Conservation (phyloP, 2,329 filamentous ascomycete species). For the Hymenoscyphus infarciens region DNA sequence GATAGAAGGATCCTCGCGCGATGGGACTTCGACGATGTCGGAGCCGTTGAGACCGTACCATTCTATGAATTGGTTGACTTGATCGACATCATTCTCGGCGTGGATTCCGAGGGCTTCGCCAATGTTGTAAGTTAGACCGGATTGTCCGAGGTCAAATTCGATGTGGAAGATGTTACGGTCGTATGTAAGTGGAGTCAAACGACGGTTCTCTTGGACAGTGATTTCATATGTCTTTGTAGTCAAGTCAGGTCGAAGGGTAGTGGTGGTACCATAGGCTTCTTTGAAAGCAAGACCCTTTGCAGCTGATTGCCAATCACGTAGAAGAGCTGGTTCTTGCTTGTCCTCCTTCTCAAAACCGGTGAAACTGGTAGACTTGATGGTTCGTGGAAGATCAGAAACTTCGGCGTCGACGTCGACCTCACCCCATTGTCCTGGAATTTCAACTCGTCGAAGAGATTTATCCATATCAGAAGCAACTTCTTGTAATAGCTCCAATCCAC, state of each 20-base stretch:
- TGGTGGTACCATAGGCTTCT: slow-evolving; percentile 79
- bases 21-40: slow-evolving; percentile 86
- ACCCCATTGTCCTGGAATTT: slow-evolving; percentile 77
- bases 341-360: slow-evolving; percentile 74
- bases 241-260: slow-evolving; percentile 77
- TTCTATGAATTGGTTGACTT: slow-evolving; percentile 81
- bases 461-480: slow-evolving; percentile 66
- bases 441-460: slow-evolving; percentile 66
- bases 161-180: slow-evolving; percentile 99
- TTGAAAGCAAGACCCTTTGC: slow-evolving; percentile 91
- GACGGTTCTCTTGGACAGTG: slow-evolving; percentile 90
- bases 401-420: slow-evolving; percentile 60
- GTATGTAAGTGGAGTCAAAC: slow-evolving; percentile 82
- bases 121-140: slow-evolving; percentile 92
- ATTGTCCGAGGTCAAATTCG: slow-evolving; percentile 90
- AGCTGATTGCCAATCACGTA: slow-evolving; percentile 76
- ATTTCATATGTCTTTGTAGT: slow-evolving; percentile 82
- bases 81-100: slow-evolving; percentile 79
- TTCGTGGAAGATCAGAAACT: slow-evolving; percentile 52
- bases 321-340: slow-evolving; percentile 58
- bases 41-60: slow-evolving; percentile 82
- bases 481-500: slow-evolving; percentile 46
- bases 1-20: slow-evolving; percentile 69
- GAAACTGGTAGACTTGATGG: slow-evolving; percentile 78
- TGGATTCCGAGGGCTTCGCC: slow-evolving; percentile 96